Evolutionary conservation across 2,329 filamentous ascomycete species (phyloP), one percentile per base, ranked within the genome.

Genomic region (Venturia pyrina): DNA sequence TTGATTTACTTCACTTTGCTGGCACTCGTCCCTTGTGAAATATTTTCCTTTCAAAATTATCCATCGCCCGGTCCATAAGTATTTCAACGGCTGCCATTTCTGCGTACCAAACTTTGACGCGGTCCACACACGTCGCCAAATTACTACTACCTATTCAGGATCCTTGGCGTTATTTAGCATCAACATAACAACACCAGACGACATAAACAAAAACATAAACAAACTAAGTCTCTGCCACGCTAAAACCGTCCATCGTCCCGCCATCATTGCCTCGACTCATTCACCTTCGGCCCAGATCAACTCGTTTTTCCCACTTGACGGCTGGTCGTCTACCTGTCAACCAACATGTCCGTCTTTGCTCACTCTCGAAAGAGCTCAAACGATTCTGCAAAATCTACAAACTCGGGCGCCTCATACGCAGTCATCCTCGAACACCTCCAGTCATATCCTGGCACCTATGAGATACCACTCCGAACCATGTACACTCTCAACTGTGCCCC

Each of bases 381-480:
- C 46, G 73, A 76, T 70, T 71, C 73, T 8, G 32, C n/a, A 6
- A 62, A 43, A n/a, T 43, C 40, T 8, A 28, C 60, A 44, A 74
- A 68, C 56, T 72, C 74, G 21, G 62, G 61, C 65, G 72, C 74
- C 32, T 67, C 68, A 19, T 77, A 75, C 71, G 70, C 70, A 68
- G 65, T 72, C 65, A 73, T 77, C 62, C 72, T 77, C 65, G 75
- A 77, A 66, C 75, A 77, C 72, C 79, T 86, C 66, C 75, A 87
- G 64, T 81, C 82, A 66, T 86, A 87, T 71, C 85, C 85, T 10
- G 81, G 80, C 70, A 83, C 80, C 70, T 88, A 88, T 71, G 86
- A 88, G 70, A 84, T 88, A 41, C 86, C 86, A 24, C 79, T 89
- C 37, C 83, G 86, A 66, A 87, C 85, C 68, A 88, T 88, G 83